Conservation (phyloP, 352 stramenopile species). For the Globisporangium emineosum region DNA sequence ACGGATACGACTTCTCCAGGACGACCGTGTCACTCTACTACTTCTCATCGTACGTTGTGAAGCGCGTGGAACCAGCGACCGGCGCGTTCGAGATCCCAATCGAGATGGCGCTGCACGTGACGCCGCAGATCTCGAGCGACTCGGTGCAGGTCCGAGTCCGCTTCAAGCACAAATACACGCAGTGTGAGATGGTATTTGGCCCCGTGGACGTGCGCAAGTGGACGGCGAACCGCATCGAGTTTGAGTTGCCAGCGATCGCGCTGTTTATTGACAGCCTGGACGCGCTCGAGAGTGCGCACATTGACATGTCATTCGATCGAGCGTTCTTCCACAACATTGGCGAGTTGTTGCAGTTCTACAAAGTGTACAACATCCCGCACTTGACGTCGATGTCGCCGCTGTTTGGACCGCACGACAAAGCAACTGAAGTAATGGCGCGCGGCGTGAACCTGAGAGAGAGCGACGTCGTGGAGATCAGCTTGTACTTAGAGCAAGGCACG, state of each 20-base stretch:
- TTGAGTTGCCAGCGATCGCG: conserved; percentile 41
- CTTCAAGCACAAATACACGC: conserved; percentile 24
- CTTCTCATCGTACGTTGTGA: conserved; percentile 49
- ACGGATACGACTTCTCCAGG: conserved; percentile 64
- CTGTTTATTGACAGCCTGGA: conserved; percentile 30
- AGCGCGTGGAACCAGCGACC: conserved; percentile 39
- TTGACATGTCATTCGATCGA: conserved; percentile 62
- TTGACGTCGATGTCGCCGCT: conserved; percentile 44
- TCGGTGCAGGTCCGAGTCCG: conserved; percentile 38
- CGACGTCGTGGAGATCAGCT: conserved; percentile 40
- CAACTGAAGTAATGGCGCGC: conserved; percentile 43
- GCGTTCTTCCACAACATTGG: conserved; percentile 44
- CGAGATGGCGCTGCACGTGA: conserved; percentile 30
- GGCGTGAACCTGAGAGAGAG: conserved; percentile 36
- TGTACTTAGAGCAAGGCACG: conserved; percentile 27
- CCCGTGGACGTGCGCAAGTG: conserved; percentile 37
- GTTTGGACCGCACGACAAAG: conserved; percentile 41
- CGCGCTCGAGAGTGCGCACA: conserved; percentile 23
- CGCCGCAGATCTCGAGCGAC: conserved; percentile 47
- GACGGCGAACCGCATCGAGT: conserved; percentile 34
- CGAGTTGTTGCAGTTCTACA: conserved; percentile 46
- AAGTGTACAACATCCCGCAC: conserved; percentile 58
- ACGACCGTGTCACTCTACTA: conserved; percentile 46
- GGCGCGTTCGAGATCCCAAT: conserved; percentile 64
- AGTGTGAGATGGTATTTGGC: conserved; percentile 26